Base-by-base conservation (phyloP, 1,284 basidiomycete genomes). In the Leccinum pallidistipes region DNA sequence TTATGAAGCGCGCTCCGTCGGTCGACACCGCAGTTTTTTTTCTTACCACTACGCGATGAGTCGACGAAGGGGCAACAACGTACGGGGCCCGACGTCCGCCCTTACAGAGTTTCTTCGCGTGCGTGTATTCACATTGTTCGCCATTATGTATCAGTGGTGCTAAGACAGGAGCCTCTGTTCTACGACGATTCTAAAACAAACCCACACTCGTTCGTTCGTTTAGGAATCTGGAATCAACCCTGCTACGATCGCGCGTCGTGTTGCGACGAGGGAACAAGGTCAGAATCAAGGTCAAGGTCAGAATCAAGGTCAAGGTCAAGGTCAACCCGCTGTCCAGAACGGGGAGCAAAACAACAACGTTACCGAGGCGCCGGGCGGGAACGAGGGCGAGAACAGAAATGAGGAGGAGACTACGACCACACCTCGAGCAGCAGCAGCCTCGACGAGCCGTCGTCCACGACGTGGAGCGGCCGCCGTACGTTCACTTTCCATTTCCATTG, bases 61-160 rank as follows among this genome's bases (percentile, higher is more conserved):
- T 53, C 62, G 71, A 56, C 63, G 73, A 56, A 64, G 73, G 50
- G 40, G 70, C 29, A 90, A 89, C 74, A 90, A 90, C 62, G 88
- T 97, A 49, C 84, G 91, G 18, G 96, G 96, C 0, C 95, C 96
- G 0, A 88, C 92, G 0, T 96, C 94, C 52, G 96, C 96, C 0
- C 78, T 98, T 11, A 97, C 96, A 29, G 93, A 95, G 65, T 98
- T 95, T 73, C 81, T 98, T 18, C 86, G 87, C 67, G 95, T 94
- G 65, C 62, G 86, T 79, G 86, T 79, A 6, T 43, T 18, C 40
- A 43, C n/a, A 47, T 21, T 12, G 18, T 18, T 43, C n/a, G n/a
- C 40, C n/a, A 21, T 47, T 11, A 47, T 12, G 18, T 11, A 7
- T 18, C 18, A 0, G 9, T n/a, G 6, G 18, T 47, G 45, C 45